Evolutionary conservation across 176 grass and related monocot genomes (phyloP), one percentile per base, ranked within the genome.

Genomic region (Juncus inflexus): DNA sequence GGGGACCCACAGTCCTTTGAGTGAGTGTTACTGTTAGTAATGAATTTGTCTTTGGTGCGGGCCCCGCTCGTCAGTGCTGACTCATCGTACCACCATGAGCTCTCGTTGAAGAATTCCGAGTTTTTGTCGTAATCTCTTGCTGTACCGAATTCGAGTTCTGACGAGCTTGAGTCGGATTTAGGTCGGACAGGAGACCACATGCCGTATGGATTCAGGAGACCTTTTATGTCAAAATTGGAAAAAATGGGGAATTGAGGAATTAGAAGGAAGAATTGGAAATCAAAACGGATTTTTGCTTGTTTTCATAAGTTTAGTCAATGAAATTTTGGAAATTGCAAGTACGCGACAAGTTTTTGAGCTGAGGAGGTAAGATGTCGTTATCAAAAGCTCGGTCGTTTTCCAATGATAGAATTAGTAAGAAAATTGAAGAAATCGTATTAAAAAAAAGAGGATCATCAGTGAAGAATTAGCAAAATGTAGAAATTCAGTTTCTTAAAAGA

Each of bases 91-190:
- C 90, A 90, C 83, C 83, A 94, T 9, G 68, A 71, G 13, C 54
- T 72, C 58, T 86, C 90, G 36, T 83, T 79, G 77, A 95, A 95
- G 65, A 90, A 90, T 58, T 83, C 19, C 40, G 86, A 82, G 2
- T 69, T 84, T 57, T 78, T 74, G 13, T 86, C 72, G 76, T 94
- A 94, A 52, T 86, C 85, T 47, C 95, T 83, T 0, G 89, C 95
- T 5, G 95, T 90, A 28, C 95, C 89, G 28, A 94, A 99, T 77
- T 99, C 95, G 72, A 83, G 39, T 56, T 90, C 89, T 36, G 89
- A 94, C 12, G 89, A 99, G 7, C 80, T 81, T 19, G 86, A 61
- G 39, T 90, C 81, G 5, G 92, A 96, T 65, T 64, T 77, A 13
- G 83, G 72, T 49, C 69, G 67, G 53, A 13, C 61, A 12, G 86